A percentile compares a stretch with the other conserved stretches of the same genome.
phyloP scores from a whole-genome alignment of 2,329 filamentous ascomycete genomes.

The Pseudogymnoascus pannorum region DNA sequence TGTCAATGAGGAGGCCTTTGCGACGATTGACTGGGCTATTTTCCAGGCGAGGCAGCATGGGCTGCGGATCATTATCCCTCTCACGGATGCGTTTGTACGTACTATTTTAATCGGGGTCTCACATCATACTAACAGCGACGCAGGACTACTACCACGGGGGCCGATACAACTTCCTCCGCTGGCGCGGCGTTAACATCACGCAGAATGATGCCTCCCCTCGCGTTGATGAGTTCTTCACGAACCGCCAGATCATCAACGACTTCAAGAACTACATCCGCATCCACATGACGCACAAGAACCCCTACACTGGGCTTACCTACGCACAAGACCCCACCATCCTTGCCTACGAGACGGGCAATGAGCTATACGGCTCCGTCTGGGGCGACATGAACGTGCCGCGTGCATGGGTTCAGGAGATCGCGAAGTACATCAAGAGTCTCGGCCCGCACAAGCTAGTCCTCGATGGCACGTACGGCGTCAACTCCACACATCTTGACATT shows the following conservation, averaged over 20 bases:
- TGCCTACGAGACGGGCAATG: conserved; percentile 43
- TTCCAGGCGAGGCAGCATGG: conserved; percentile 38
- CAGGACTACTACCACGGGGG: conserved; percentile 44
- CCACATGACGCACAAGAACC: conserved; percentile 39
- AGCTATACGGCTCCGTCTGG: conserved; percentile 37
- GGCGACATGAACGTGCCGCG: conserved; percentile 38
- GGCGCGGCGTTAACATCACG: conserved; percentile 37
- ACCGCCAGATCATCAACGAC: conserved; percentile 33
- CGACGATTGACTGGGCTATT: conserved; percentile 41
- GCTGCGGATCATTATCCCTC: conserved; percentile 37
- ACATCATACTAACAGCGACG: not conserved
- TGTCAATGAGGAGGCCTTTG: conserved; percentile 38
- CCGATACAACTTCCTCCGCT: conserved; percentile 42
- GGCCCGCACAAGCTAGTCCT: conserved; percentile 39
- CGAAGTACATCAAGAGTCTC: conserved; percentile 33
- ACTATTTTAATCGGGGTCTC: not conserved
- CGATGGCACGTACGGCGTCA: conserved; percentile 43
- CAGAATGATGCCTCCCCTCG: conserved; percentile 27
- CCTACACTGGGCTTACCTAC: conserved; percentile 39
- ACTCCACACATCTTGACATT: conserved; percentile 36
- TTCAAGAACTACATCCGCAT: conserved; percentile 41
- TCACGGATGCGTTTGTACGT: conserved; percentile 40
- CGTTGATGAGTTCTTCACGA: conserved; percentile 40
- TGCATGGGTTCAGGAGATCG: conserved; percentile 37
- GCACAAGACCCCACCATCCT: conserved; percentile 44